Conservation (phyloP, 2,329 filamentous ascomycete genomes). For the Clonostachys solani region DNA sequence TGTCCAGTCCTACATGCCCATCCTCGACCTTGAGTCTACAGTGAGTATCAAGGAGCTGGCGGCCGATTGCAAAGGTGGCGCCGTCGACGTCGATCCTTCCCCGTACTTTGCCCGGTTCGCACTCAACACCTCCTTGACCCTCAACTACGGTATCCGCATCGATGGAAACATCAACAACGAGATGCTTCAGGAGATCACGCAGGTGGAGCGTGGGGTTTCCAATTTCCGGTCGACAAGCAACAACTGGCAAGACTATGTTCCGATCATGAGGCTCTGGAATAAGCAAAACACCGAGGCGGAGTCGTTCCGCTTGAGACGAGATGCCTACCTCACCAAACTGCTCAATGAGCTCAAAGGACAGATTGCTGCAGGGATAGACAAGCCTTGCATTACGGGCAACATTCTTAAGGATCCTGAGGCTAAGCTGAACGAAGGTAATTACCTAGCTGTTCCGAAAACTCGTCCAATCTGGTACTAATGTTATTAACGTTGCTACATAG, state of each 20-base stretch:
- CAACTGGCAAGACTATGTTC: conserved; percentile 85
- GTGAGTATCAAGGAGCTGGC: conserved; percentile 70
- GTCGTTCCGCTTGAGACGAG: conserved; percentile 63
- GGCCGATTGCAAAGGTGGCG: conserved; percentile 57
- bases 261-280: conserved; percentile 62
- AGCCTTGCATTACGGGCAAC: conserved; percentile 33
- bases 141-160: conserved; percentile 78
- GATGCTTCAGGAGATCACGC: conserved; percentile 67
- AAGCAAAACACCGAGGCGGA: conserved; percentile 58
- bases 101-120: conserved; percentile 73
- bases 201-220: conserved; percentile 71
- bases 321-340: conserved; percentile 63
- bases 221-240: conserved; percentile 77
- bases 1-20: conserved; percentile 75
- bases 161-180: conserved; percentile 63
- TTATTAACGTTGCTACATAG: conserved; percentile 26
- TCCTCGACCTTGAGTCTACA: conserved; percentile 72
- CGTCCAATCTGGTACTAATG: background rate
- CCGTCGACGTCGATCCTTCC: conserved; percentile 63
- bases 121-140: conserved; percentile 70
- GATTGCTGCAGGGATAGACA: conserved; percentile 32
- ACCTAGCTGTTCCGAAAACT: background rate
- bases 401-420: conserved; percentile 52
- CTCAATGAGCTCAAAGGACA: conserved; percentile 49
- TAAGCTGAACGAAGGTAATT: conserved; percentile 27